Evolutionary conservation across 352 stramenopile genomes (phyloP), one percentile per base, ranked within the genome.

Genomic region (Phytophthora aleatoria): DNA sequence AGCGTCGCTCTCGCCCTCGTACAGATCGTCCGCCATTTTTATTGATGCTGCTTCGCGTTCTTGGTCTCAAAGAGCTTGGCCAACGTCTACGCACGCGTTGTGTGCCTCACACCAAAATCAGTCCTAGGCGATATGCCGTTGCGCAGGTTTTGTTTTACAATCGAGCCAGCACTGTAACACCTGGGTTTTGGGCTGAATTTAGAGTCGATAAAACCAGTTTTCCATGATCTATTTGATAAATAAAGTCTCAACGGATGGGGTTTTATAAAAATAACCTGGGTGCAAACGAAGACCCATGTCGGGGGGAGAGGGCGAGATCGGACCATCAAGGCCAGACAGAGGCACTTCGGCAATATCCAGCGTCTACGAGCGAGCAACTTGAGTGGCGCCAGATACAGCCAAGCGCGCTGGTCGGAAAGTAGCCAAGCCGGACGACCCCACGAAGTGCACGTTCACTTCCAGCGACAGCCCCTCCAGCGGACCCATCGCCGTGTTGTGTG

Each of bases 1-100:
- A 6, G 57, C 58, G 44, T 70, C 59, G 43, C 53, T 59, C 47
- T 74, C 55, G 51, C 61, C 53, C 7, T 74, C 57, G 27, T 53
- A 77, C 15, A 77, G 39, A 43, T 77, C 61, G 45, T 77, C 66
- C 16, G 56, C 48, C 68, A 76, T 69, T 42, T 2, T 60, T 48
- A 16, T 51, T 53, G 31, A 4, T 63, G 15, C 12, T 12, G 30
- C 24, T 50, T 16, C 5, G 7, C 36, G 41, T 16, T 35, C 11
- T 56, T 55, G 26, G 5, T 44, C 26, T 50, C 10, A 30, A 41
- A 20, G 13, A 12, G 10, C n/a, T 28, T 28, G 45, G n/a, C 41
- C 8, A 36, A 12, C 33, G 42, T 61, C 27, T 50, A 56, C 51
- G 42, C 12, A 47, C 39, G 16, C 16, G 20, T 20, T 20, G 12